Evolutionary conservation across 1,139 yeast genomes (phyloP), one percentile per base, ranked within the genome.

Genomic region (Kodamaea fungicola): DNA sequence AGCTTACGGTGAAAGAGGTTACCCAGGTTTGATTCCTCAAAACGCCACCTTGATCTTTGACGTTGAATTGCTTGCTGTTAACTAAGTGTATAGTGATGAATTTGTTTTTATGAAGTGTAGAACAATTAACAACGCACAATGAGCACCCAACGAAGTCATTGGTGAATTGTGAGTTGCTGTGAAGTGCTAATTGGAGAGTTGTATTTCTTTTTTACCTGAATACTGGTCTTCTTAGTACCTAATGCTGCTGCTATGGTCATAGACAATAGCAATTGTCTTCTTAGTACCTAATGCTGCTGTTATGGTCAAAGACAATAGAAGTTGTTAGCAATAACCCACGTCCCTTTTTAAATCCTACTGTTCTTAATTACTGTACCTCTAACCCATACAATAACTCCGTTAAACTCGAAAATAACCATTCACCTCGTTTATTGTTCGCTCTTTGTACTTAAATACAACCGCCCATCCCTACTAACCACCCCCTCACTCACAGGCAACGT

Each of bases 11-110:
- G 75, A 78, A 48, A 83, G 95, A 64, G 97, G 97, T 34, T 87
- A 85, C 80, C 97, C 97, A 47, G 95, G 96, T 50, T 73, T 87
- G 56, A 92, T 92, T 59, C 97, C 97, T 47, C 96, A 97, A 51
- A 87, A 88, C 63, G 95, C 97, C 45, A 89, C 96, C 49, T 78
- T 92, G 66, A 70, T 87, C 52, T 90, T 90, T 54, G 97, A 89
- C 56, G 97, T 90, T 47, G 96, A 90, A 69, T 78, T 90, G 63
- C 70, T 90, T 55, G 80, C 78, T 55, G 83, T 90, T 59, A 87
- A 87, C 71, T 83, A 74, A 42, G 26, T 32, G 8, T 16, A 16
- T 16, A 16, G 19, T 16, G 19, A 16, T 16, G 19, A 16, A 16
- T 16, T 16, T 16, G 19, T 16, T 16, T 16, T 16, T 16, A 16